Conservation (phyloP, 2,329 filamentous ascomycete genomes). For the Pseudocercospora ulei region DNA sequence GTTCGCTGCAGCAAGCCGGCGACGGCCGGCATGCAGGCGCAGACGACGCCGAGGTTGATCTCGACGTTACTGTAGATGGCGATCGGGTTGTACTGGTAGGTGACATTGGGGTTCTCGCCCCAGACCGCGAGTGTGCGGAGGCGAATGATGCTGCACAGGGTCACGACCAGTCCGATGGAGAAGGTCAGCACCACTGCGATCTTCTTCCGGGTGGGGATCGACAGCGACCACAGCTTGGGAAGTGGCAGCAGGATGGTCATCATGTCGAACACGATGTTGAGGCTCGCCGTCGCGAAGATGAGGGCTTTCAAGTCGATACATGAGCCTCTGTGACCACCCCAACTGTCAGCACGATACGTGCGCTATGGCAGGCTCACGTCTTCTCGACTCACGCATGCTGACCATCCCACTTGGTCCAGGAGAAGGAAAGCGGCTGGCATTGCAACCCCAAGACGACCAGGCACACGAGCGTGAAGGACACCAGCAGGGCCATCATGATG, state of each 20-base stretch:
- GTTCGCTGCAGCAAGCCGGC: constrained; percentile 19
- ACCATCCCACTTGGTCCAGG: constrained; percentile 20
- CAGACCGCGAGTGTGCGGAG: constrained; percentile 18
- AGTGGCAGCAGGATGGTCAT: constrained; percentile 23
- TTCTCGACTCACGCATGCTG: constrained; percentile 6
- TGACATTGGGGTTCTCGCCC: constrained; percentile 18
- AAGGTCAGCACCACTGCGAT: constrained; percentile 22
- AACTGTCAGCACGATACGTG: not conserved
- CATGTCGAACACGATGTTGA: constrained; percentile 24
- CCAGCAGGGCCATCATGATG: constrained; percentile 12
- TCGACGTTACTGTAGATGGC: constrained; percentile 23
- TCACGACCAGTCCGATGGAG: constrained; percentile 23
- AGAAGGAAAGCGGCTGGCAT: constrained; percentile 17
- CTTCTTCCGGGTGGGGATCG: constrained; percentile 21
- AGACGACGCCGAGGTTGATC: constrained; percentile 22
- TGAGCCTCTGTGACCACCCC: constrained; percentile 12
- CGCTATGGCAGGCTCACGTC: not conserved
- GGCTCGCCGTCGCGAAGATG: constrained; percentile 18
- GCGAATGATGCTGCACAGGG: constrained; percentile 22
- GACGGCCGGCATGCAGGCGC: constrained; percentile 24
- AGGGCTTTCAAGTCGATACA: constrained; percentile 22
- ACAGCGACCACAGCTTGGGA: constrained; percentile 17
- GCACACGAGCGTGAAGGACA: constrained; percentile 4
- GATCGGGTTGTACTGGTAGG: constrained; percentile 22
- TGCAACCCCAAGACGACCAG: constrained; percentile 15